A percentile compares a stretch with the other conserved stretches of the same genome.
Conservation (phyloP, 371 early-diverging fungal genomes). For the Syncephalastrum contaminatum region DNA sequence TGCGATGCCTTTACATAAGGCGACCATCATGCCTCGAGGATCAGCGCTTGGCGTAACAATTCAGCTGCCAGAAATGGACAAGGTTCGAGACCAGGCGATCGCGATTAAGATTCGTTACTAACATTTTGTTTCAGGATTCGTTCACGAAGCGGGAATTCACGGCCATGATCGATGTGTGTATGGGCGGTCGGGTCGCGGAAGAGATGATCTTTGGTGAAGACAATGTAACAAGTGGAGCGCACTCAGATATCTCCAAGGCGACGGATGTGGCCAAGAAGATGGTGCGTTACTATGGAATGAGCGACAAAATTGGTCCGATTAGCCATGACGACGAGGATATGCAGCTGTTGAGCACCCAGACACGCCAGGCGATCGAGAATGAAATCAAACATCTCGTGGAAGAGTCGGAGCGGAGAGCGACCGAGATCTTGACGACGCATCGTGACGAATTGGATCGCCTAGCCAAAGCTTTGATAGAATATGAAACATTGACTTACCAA, state of each 20-base stretch:
- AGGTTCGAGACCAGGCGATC: conserved; percentile 20
- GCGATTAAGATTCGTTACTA: background rate
- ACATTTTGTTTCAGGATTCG: conserved; percentile 38
- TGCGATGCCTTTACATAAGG: conserved; percentile 93
- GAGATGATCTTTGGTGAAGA: conserved; percentile 88
- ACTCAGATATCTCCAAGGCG: conserved; percentile 85
- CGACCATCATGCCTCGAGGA: conserved; percentile 95
- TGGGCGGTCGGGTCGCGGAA: conserved; percentile 95
- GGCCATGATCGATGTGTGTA: conserved; percentile 88
- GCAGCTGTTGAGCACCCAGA: conserved; percentile 63
- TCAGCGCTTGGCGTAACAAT: conserved; percentile 85
- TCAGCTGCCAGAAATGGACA: conserved; percentile 91
- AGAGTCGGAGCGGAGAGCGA: conserved; percentile 61
- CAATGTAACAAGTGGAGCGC: conserved; percentile 90
- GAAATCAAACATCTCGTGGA: conserved; percentile 74
- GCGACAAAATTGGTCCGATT: conserved; percentile 72
- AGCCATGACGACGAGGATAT: conserved; percentile 61
- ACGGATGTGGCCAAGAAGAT: conserved; percentile 84
- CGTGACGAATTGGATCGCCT: conserved; percentile 81
- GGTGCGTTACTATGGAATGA: conserved; percentile 91
- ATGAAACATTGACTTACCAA: conserved; percentile 84
- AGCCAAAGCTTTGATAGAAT: conserved; percentile 83
- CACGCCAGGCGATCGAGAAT: conserved; percentile 73
- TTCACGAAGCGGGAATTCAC: conserved; percentile 75
- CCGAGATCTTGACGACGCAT: conserved; percentile 61